Evolutionary conservation across 176 grass and related monocot species (phyloP).

Genomic region (Cenchrus americanus): DNA sequence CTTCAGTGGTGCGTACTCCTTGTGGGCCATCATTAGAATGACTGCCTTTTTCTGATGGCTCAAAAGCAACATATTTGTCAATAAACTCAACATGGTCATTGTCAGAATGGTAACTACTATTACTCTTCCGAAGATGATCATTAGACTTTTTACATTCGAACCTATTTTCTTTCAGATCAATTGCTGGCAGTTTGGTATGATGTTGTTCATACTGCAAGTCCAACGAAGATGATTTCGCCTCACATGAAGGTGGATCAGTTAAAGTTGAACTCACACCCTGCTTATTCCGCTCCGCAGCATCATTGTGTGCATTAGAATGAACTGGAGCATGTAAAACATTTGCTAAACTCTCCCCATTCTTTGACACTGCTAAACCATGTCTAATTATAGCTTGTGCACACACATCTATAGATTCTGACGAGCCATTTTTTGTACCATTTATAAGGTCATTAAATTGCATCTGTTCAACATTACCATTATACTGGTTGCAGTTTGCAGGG

Average conservation of each 20-base stretch:
- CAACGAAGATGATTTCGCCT: conserved; percentile 30
- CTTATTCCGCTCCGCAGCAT: neutral
- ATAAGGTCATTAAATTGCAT: conserved; percentile 35
- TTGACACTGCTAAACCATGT: conserved; percentile 7
- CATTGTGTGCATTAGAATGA: conserved; percentile 29
- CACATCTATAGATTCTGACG: conserved; percentile 27
- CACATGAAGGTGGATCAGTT: neutral
- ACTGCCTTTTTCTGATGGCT: conserved; percentile 16
- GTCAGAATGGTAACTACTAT: conserved; percentile 40
- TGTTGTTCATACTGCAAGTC: neutral
- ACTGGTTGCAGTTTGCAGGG: conserved; percentile 23
- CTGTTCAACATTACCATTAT: conserved; percentile 24
- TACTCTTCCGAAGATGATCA: conserved; percentile 51
- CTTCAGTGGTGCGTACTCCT: neutral
- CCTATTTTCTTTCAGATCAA: conserved; percentile 9
- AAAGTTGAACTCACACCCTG: conserved; percentile 17
- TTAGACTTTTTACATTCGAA: conserved; percentile 28
- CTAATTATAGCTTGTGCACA: conserved; percentile 26
- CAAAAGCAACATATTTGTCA: conserved; percentile 40
- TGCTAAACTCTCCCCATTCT: conserved; percentile 9
- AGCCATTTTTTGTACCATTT: conserved; percentile 34
- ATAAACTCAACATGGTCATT: conserved; percentile 33
- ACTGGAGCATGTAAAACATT: conserved; percentile 5
- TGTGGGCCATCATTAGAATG: neutral
- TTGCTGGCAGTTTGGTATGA: neutral